phyloP scores from a whole-genome alignment of 805 yeast genomes.

The Candida cerambycidarum region DNA sequence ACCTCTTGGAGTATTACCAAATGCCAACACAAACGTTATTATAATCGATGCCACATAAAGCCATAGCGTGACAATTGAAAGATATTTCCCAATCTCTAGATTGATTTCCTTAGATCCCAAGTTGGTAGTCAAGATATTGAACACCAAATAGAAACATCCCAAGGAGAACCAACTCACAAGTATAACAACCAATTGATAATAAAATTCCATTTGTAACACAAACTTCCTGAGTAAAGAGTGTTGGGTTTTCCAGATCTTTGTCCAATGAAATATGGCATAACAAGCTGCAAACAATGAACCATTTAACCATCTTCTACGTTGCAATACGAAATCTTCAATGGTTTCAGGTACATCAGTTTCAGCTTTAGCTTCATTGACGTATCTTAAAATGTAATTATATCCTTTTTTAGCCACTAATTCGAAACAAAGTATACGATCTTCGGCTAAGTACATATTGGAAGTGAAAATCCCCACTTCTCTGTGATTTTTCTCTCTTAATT shows the following conservation, averaged over 20 bases:
- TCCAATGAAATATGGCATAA: slow-evolving; percentile 81
- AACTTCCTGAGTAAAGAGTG: slow-evolving; percentile 81
- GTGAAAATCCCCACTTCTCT: slow-evolving; percentile 73
- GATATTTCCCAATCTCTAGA: slow-evolving; percentile 71
- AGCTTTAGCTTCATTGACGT: slow-evolving; percentile 85
- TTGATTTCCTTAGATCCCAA: slow-evolving; percentile 62
- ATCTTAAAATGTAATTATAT: slow-evolving; percentile 74
- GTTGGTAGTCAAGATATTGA: slow-evolving; percentile 80
- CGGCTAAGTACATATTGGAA: slow-evolving; percentile 95
- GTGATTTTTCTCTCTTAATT: slow-evolving; percentile 37
- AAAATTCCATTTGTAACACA: slow-evolving; percentile 81
- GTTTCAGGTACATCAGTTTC: slow-evolving; percentile 95
- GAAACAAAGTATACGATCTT: slow-evolving; percentile 92
- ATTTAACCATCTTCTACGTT: slow-evolving; percentile 97
- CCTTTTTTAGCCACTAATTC: slow-evolving; percentile 86
- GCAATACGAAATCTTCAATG: slow-evolving; percentile 92
- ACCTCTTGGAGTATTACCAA: slow-evolving; percentile 94
- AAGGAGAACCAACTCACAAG: slow-evolving; percentile 90
- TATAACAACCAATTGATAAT: slow-evolving; percentile 74
- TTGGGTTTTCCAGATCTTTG: slow-evolving; percentile 83
- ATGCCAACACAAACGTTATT: slow-evolving; percentile 82
- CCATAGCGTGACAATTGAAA: slow-evolving; percentile 83
- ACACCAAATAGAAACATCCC: slow-evolving; percentile 87
- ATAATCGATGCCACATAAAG: slow-evolving; percentile 76
- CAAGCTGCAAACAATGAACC: slow-evolving; percentile 98